Evolutionary conservation across 1,139 yeast genomes (phyloP).

Genomic region (Suhomyces maxii): DNA sequence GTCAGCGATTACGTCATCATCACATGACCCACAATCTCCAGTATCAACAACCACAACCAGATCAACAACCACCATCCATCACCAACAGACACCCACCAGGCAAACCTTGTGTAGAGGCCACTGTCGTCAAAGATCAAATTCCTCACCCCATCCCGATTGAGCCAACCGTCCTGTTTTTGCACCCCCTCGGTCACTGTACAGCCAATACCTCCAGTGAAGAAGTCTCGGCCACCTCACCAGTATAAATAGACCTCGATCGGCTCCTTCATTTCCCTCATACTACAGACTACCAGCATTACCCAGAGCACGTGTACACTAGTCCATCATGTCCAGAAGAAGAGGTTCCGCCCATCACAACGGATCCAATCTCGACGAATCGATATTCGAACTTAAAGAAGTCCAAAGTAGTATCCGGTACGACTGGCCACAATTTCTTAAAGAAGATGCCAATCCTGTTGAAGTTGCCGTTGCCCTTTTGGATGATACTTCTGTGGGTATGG

Average conservation of each 20-base stretch:
- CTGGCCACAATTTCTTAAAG: constrained; percentile 40
- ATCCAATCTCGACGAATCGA: constrained; percentile 26
- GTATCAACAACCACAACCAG: background rate
- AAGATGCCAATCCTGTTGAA: constrained; percentile 73
- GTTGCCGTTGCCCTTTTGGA: constrained; percentile 79
- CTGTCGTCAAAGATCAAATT: background rate
- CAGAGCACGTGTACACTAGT: background rate
- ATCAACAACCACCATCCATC: background rate
- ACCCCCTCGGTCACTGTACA: too few relatives aligned
- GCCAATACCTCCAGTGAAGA: too few relatives aligned
- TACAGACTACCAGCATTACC: background rate
- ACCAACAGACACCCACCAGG: too few relatives aligned
- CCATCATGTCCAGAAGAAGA: constrained; percentile 5
- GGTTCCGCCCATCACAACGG: background rate
- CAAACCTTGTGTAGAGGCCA: background rate
- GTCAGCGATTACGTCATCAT: background rate
- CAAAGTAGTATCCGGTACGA: constrained; percentile 42
- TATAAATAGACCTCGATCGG: too few relatives aligned
- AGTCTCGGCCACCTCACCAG: too few relatives aligned
- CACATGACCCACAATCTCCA: background rate
- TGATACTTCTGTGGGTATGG: constrained; percentile 84
- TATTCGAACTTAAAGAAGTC: constrained; percentile 39
- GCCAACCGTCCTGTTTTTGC: too few relatives aligned
- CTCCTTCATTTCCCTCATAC: background rate
- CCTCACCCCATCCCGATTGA: too few relatives aligned